Conservation (phyloP, 768 basidiomycete genomes). For the Trichaptum fuscoviolaceum region DNA sequence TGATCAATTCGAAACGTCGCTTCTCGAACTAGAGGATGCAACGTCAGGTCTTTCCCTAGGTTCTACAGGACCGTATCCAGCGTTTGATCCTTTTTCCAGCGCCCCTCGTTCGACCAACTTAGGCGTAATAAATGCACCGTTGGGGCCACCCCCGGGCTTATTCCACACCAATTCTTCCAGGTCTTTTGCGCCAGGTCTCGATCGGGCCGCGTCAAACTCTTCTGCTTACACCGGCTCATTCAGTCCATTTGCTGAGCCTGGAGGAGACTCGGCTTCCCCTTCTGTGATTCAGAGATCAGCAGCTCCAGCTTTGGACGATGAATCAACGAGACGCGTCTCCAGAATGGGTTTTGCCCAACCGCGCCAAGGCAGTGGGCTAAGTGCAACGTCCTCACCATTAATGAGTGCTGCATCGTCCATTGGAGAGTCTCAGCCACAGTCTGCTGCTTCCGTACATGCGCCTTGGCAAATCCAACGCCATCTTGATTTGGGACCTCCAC, state of each 20-base stretch:
- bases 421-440: slow-evolving; percentile 29
- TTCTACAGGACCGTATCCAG: slow-evolving; percentile 67
- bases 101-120: not conserved
- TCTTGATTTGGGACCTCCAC: slow-evolving; percentile 18
- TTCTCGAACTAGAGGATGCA: slow-evolving; percentile 39
- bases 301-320: slow-evolving; percentile 45
- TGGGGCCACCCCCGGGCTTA: not conserved
- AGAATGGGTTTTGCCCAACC: slow-evolving; percentile 79
- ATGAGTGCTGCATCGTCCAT: slow-evolving; percentile 29
- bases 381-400: slow-evolving; percentile 51
- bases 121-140: not conserved
- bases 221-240: slow-evolving; percentile 69
- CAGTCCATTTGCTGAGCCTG: slow-evolving; percentile 69
- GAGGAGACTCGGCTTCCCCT: slow-evolving; percentile 42
- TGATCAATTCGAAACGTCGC: slow-evolving; percentile 33
- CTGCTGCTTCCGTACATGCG: slow-evolving; percentile 25
- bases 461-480: slow-evolving; percentile 44
- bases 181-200: slow-evolving; percentile 36
- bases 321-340: slow-evolving; percentile 61
- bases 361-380: slow-evolving; percentile 42
- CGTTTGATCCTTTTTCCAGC: not conserved
- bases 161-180: slow-evolving; percentile 37
- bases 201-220: slow-evolving; percentile 40
- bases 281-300: slow-evolving; percentile 15
- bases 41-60: slow-evolving; percentile 55